Conservation (phyloP, 2,329 filamentous ascomycete genomes). For the Trichophyton schoenleinii region DNA sequence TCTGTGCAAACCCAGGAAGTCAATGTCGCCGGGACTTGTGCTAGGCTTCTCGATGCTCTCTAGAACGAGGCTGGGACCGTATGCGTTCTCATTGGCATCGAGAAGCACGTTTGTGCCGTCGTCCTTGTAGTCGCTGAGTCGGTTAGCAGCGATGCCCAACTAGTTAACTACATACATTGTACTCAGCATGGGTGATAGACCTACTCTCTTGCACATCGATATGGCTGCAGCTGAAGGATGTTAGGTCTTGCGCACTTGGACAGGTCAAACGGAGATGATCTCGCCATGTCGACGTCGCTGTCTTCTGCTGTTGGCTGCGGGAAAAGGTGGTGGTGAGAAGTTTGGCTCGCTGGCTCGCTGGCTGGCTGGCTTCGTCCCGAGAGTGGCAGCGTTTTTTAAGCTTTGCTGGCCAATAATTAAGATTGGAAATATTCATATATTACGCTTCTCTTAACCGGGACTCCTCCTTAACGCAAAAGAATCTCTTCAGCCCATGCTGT, state of each 20-base stretch:
- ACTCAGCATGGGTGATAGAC: conserved; percentile 21
- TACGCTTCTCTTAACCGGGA: too few relatives aligned
- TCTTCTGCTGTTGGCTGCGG: neutral
- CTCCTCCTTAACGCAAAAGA: too few relatives aligned
- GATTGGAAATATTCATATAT: too few relatives aligned
- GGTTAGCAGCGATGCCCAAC: conserved; percentile 19
- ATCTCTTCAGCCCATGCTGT: too few relatives aligned
- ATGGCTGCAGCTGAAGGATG: conserved; percentile 63
- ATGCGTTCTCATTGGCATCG: conserved; percentile 96
- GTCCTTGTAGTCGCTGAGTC: conserved; percentile 86
- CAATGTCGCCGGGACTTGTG: conserved; percentile 41
- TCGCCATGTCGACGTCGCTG: conserved; percentile 23
- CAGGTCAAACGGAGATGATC: conserved; percentile 52
- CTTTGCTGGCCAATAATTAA: neutral
- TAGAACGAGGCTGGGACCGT: conserved; percentile 62
- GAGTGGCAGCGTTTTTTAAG: neutral
- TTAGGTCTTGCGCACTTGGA: conserved; percentile 63
- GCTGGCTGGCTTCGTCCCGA: neutral
- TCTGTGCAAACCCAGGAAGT: conserved; percentile 73
- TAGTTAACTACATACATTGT: neutral
- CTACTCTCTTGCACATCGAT: conserved; percentile 71
- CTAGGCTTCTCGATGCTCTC: conserved; percentile 38
- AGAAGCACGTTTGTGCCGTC: conserved; percentile 91
- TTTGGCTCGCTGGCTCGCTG: neutral
- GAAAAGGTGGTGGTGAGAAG: neutral